Base-by-base conservation (phyloP, 257 asterid species). In the Lantana camara region DNA sequence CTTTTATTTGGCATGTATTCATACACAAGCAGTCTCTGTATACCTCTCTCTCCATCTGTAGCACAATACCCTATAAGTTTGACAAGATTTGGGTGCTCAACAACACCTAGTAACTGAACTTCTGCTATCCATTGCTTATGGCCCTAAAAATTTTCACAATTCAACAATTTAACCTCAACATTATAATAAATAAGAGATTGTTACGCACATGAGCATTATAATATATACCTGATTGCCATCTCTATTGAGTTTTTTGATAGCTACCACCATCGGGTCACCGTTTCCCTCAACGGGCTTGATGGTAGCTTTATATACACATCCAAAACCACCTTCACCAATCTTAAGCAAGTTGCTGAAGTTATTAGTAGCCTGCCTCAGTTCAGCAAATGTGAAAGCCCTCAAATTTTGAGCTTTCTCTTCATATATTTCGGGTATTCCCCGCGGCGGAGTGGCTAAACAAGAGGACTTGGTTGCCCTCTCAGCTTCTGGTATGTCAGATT, bases 311-410 rank as follows among this genome's bases (percentile, higher is more conserved):
- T 83, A 89, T 0, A 91, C 98, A 45, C 92, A 81, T 54, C 96
- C 98, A 46, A 91, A 91, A 12, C 98, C 98, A 3, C 98, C 98
- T 76, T 91, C 96, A 0, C 98, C 98, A 21, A 91, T 79, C 83
- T 88, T 83, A 5, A 86, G 84, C 9, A 69, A 58, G 70, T 88
- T 79, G 46, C 57, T 79, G 67, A 89, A 91, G 69, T 86, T 81
- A 48, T 80, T 76, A 14, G 98, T 91, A 1, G 96, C 96, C 60
- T 79, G 78, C 40, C 63, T 82, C 0, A 91, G 83, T 74, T 89
- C 96, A 2, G 78, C 22, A 68, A 73, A 85, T 7, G 84, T 75
- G 48, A 91, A 91, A 6, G 82, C 95, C 59, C 96, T 80, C 82
- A 91, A 63, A 6, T 79, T 75, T 32, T 79, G 89, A 59, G 87